Base-by-base conservation (phyloP, 805 yeast genomes). In the Ogataea ganodermae region DNA sequence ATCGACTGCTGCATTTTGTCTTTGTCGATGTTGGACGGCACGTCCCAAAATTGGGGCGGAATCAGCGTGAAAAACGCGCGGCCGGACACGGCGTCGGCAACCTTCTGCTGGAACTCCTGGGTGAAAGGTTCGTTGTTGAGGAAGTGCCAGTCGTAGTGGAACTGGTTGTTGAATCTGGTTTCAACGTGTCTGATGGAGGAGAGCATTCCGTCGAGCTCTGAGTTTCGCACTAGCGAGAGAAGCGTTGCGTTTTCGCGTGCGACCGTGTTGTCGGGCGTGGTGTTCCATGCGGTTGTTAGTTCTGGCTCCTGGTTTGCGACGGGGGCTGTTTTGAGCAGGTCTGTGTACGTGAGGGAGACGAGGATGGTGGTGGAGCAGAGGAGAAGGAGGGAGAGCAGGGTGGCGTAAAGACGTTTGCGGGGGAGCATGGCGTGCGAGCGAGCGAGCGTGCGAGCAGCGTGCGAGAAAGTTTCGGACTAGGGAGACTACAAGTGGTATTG, bases 211-310 rank as follows among this genome's bases (percentile, higher is more conserved):
- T 58, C 59, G 12, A 72, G 39, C 35, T 75, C 79, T 1, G 53
- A 45, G 50, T 74, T 73, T 24, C 75, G 55, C 42, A 74, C 74
- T n/a, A 75, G 53, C 8, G 74, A 62, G 35, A 73, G 78, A 57
- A 87, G 74, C 0, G 88, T 79, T 3, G 89, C 92, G 52, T 78
- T 83, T 52, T 78, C 81, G 18, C 71, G 68, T 3, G 33, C 17
- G 14, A 13, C 8, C 14, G 17, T 7, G 16, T 8, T 30, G 8
- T n/a, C 4, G 17, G 33, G 8, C 33, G 8, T 14, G 13, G n/a
- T n/a, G n/a, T n/a, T n/a, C n/a, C n/a, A n/a, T n/a, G n/a, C n/a
- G n/a, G n/a, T n/a, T n/a, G n/a, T n/a, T n/a, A n/a, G n/a, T n/a
- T n/a, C n/a, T n/a, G n/a, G n/a, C n/a, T n/a, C n/a, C n/a, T n/a